Evolutionary conservation across 352 stramenopile genomes (phyloP).

Genomic region (Pythium brachiatum): DNA sequence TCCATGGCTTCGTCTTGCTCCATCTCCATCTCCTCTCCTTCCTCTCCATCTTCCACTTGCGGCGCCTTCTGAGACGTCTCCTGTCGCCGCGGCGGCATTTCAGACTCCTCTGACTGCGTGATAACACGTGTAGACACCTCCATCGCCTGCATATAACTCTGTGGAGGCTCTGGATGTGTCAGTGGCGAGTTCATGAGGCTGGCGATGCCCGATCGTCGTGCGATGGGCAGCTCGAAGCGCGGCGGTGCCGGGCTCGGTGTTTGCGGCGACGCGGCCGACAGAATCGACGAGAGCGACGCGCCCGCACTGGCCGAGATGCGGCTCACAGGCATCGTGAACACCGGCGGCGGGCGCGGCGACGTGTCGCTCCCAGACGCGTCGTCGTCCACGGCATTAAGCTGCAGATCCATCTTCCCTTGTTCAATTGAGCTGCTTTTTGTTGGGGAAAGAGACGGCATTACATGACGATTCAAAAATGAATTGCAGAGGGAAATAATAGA

Average conservation of each 20-base stretch:
- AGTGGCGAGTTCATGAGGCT: conserved; percentile 68
- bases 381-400: conserved; percentile 44
- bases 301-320: conserved; percentile 24
- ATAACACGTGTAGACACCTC: not conserved
- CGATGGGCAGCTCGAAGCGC: conserved; percentile 7
- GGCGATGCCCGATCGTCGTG: conserved; percentile 39
- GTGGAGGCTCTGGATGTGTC: not conserved
- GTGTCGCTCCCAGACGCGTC: conserved; percentile 20
- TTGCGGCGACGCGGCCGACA: conserved; percentile 35
- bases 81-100: not conserved
- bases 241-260: conserved; percentile 10
- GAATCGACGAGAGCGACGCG: conserved; percentile 38
- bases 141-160: not conserved
- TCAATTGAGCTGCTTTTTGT: too few species aligned
- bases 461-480: conserved; percentile 16
- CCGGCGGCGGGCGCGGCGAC: conserved; percentile 18
- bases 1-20: not conserved
- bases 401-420: conserved; percentile 53
- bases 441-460: too few species aligned
- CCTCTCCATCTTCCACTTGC: conserved; percentile 6
- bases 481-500: not conserved
- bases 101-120: not conserved
- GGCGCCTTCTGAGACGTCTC: not conserved
- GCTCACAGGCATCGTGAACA: conserved; percentile 32
- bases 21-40: not conserved